Percentiles rank a stretch among this genome's conserved stretches.
Conservation (phyloP, 441 rosid genomes). For the Populus trichocarpa region DNA sequence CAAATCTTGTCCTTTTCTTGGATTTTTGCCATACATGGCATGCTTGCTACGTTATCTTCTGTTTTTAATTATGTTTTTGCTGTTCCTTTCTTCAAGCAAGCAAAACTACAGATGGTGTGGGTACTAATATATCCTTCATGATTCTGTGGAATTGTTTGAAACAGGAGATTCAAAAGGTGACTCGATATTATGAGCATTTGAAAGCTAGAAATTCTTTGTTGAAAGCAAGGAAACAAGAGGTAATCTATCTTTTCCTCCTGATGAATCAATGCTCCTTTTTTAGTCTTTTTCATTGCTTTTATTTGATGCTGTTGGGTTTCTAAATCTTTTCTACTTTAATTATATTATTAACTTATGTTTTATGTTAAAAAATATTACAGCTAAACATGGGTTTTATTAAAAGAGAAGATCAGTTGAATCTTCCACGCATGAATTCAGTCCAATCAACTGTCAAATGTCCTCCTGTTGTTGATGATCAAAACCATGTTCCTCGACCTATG, state of each 20-base stretch:
- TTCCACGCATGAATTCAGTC: background rate
- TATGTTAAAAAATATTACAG: background rate
- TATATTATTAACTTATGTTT: background rate
- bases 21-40: background rate
- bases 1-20: background rate
- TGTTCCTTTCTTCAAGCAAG: background rate
- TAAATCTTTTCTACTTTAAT: background rate
- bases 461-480: background rate
- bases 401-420: background rate
- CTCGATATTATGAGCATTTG: constrained; percentile 1
- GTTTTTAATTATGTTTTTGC: background rate
- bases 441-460: background rate
- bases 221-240: constrained; percentile 27
- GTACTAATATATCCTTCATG: background rate
- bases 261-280: background rate
- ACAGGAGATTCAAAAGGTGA: constrained; percentile 28
- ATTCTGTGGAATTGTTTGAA: background rate
- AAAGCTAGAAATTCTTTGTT: constrained; percentile 16
- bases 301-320: background rate
- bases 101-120: background rate
- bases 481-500: background rate
- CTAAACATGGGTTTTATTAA: background rate
- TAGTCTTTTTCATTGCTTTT: background rate
- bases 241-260: background rate
- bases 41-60: background rate